Evolutionary conservation across 2,329 filamentous ascomycete genomes (phyloP).

Genomic region (Phialophora verrucosa): DNA sequence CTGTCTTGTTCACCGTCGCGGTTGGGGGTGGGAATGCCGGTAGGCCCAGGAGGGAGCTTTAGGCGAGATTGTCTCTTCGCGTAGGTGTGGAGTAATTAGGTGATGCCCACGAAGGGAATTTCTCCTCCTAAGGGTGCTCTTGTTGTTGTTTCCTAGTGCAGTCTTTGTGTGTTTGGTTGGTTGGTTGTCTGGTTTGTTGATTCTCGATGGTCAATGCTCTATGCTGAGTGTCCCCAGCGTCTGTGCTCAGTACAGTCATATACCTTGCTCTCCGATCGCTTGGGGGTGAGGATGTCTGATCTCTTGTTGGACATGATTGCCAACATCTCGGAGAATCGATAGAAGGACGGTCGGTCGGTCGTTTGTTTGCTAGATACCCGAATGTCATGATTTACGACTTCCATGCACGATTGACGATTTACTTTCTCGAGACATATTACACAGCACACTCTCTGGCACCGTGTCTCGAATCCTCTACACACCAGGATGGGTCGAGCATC

Average conservation of each 20-base stretch:
- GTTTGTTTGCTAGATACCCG: neutral
- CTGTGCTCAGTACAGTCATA: neutral
- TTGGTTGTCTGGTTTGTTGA: too few relatives aligned
- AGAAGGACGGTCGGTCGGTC: neutral
- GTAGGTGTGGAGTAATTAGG: neutral
- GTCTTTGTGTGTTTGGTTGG: neutral
- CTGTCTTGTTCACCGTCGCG: slow-evolving; percentile 61
- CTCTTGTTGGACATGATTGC: neutral
- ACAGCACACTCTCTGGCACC: too few relatives aligned
- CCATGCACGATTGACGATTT: neutral
- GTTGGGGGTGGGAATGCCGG: slow-evolving; percentile 55
- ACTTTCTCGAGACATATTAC: neutral
- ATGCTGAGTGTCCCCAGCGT: too few relatives aligned
- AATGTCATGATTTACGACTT: neutral
- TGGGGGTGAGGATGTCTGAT: neutral
- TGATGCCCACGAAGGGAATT: too few relatives aligned
- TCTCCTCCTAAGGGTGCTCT: neutral
- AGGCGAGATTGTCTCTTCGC: neutral
- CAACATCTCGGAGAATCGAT: neutral
- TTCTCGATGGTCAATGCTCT: too few relatives aligned
- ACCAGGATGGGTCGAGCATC: neutral
- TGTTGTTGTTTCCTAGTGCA: neutral
- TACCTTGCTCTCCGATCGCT: neutral
- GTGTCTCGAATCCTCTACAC: neutral
- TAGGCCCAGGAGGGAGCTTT: neutral